These are phyloP conservation scores for Pueraria montana DNA, from an alignment of 306 rosid species.

Conservation along the genomic window DNA sequence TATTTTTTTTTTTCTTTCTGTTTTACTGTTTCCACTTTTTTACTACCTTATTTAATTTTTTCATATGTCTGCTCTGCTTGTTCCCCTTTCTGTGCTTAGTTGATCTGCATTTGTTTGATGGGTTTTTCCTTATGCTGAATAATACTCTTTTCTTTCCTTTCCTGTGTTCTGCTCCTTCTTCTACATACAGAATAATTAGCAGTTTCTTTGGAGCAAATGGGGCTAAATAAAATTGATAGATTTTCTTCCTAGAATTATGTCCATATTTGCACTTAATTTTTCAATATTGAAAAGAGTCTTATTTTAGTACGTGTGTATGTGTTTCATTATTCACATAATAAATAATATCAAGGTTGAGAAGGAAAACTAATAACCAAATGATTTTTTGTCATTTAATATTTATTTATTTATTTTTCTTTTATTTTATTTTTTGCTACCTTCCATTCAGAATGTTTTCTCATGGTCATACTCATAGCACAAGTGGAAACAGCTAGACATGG, in stretches of 20 bases:
- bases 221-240: slow-evolving; percentile 11
- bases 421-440: slow-evolving; percentile 3
- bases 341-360: slow-evolving; percentile 26
- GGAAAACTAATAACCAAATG: neutral
- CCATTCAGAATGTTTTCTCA: slow-evolving; percentile 45
- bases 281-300: neutral
- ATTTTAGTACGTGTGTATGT: neutral
- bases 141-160: slow-evolving; percentile 2
- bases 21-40: slow-evolving; percentile 16
- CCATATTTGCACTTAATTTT: neutral
- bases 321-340: slow-evolving; percentile 8
- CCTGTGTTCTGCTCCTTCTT: neutral
- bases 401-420: slow-evolving; percentile 29
- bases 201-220: slow-evolving; percentile 42
- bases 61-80: slow-evolving; percentile 15
- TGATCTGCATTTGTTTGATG: slow-evolving; percentile 60
- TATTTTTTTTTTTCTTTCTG: neutral
- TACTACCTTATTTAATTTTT: neutral
- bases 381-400: neutral
- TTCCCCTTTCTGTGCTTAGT: slow-evolving; percentile 30
- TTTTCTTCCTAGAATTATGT: neutral
- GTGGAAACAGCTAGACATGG: slow-evolving; percentile 71
- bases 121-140: slow-evolving; percentile 1
- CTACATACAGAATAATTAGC: neutral
- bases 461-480: slow-evolving; percentile 42